These are phyloP conservation scores for Clonostachys solani DNA, from an alignment of 2,329 filamentous ascomycete species.

Conservation along the genomic window DNA sequence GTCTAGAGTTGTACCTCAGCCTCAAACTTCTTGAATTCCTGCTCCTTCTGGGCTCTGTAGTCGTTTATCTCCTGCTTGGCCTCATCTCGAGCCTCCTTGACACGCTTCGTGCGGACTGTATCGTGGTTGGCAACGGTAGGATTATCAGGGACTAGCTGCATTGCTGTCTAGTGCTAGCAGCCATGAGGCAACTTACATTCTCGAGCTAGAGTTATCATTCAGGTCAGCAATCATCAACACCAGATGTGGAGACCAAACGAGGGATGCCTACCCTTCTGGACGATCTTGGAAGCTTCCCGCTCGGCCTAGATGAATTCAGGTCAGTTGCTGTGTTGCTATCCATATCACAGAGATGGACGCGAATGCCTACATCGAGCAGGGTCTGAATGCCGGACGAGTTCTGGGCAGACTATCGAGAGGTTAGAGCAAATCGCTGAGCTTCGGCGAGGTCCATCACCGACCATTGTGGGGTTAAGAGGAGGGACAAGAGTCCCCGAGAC, in stretches of 20 bases:
- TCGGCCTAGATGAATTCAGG: constrained; percentile 62
- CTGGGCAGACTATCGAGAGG: constrained; percentile 73
- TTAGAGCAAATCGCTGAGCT: no score
- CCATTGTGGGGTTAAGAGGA: no score
- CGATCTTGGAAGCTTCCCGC: constrained; percentile 97
- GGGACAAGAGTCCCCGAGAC: no score
- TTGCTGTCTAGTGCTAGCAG: not conserved
- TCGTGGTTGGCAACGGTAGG: not conserved
- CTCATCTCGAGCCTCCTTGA: constrained; percentile 93
- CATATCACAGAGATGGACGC: not conserved
- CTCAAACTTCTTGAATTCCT: constrained; percentile 94
- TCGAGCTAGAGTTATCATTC: constrained; percentile 56
- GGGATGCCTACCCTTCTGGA: constrained; percentile 74
- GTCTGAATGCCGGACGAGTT: constrained; percentile 99
- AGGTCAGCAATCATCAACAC: constrained; percentile 1
- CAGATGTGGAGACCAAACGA: constrained; percentile 1
- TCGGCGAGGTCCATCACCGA: no score
- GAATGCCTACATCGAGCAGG: constrained; percentile 80
- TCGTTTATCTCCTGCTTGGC: constrained; percentile 97
- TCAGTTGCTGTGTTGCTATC: no score
- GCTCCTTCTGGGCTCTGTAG: constrained; percentile 85
- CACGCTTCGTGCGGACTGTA: constrained; percentile 78
- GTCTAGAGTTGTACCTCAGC: constrained; percentile 44
- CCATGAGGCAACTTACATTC: constrained; percentile 63
- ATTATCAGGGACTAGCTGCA: not conserved